Percentiles rank a stretch among this genome's conserved stretches.
These are phyloP conservation scores for Pythium aristosporum DNA, from an alignment of 352 stramenopile genomes.

Conservation along the genomic window DNA sequence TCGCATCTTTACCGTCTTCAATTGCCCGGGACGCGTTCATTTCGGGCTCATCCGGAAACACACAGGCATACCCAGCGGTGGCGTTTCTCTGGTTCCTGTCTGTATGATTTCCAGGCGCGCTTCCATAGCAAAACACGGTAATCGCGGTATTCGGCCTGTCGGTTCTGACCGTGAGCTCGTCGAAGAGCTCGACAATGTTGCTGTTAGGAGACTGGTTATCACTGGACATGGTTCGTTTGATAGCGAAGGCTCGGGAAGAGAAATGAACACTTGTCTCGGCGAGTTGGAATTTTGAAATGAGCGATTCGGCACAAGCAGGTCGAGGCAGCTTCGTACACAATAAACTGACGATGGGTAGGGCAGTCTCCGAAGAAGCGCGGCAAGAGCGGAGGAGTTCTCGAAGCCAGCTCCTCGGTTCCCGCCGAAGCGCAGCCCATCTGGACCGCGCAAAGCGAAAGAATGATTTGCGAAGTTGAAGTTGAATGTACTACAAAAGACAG, in stretches of 20 bases:
- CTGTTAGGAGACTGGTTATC: background rate
- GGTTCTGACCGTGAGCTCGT: background rate
- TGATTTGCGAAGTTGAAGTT: background rate
- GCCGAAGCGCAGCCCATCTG: background rate
- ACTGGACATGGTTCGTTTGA: background rate
- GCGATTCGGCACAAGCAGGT: too few relatives aligned
- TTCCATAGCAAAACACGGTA: constrained; percentile 4
- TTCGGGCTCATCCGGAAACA: background rate
- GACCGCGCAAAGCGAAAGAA: background rate
- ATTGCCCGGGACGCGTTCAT: background rate
- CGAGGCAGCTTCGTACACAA: background rate
- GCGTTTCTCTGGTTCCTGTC: background rate
- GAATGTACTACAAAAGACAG: too few relatives aligned
- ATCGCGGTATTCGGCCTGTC: background rate
- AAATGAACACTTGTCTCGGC: background rate
- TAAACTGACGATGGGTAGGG: background rate
- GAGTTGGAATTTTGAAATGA: too few relatives aligned
- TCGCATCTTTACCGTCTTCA: background rate
- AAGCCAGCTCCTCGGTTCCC: background rate
- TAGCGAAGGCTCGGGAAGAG: background rate
- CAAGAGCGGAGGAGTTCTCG: background rate
- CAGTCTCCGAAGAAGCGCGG: background rate
- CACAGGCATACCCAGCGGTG: background rate
- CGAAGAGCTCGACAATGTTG: background rate
- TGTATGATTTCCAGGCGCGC: background rate